A percentile compares a stretch with the other conserved stretches of the same genome.
These are phyloP conservation scores for Baudoinia panamericana DNA, from an alignment of 495 filamentous ascomycete species.

Conservation along the genomic window DNA sequence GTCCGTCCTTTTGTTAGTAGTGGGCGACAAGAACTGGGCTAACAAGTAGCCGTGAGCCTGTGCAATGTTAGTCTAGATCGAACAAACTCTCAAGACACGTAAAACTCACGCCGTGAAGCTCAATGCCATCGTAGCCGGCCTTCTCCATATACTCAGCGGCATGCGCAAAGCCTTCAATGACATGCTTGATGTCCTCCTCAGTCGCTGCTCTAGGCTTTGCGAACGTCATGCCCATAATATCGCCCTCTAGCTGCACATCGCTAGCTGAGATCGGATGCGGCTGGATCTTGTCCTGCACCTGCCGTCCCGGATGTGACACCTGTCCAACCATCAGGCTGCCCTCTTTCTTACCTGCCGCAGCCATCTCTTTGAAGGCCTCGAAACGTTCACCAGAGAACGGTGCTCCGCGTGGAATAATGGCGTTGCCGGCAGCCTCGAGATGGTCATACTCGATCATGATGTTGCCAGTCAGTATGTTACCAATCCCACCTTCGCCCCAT, in stretches of 20 bases:
- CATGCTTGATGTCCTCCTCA: slow-evolving; percentile 36
- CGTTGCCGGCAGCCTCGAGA: slow-evolving; percentile 45
- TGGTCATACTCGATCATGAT: slow-evolving; percentile 48
- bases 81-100: background rate
- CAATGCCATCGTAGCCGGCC: slow-evolving; percentile 41
- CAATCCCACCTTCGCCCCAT: slow-evolving; percentile 48
- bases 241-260: slow-evolving; percentile 42
- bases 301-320: slow-evolving; percentile 51
- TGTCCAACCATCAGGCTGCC: slow-evolving; percentile 46
- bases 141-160: slow-evolving; percentile 43
- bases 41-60: slow-evolving; percentile 53
- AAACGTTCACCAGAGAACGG: slow-evolving; percentile 42
- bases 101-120: slow-evolving; percentile 8
- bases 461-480: slow-evolving; percentile 49
- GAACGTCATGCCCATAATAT: slow-evolving; percentile 35
- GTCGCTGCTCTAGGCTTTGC: slow-evolving; percentile 38
- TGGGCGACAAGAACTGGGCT: slow-evolving; percentile 49
- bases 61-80: slow-evolving; percentile 8
- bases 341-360: slow-evolving; percentile 36
- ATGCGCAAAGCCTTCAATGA: slow-evolving; percentile 42
- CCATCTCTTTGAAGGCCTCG: slow-evolving; percentile 43
- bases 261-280: slow-evolving; percentile 45
- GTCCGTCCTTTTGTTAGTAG: slow-evolving; percentile 31
- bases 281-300: slow-evolving; percentile 37
- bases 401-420: slow-evolving; percentile 39